Conservation (phyloP, 306 rosid genomes). For the Gastrolobium bilobum region DNA sequence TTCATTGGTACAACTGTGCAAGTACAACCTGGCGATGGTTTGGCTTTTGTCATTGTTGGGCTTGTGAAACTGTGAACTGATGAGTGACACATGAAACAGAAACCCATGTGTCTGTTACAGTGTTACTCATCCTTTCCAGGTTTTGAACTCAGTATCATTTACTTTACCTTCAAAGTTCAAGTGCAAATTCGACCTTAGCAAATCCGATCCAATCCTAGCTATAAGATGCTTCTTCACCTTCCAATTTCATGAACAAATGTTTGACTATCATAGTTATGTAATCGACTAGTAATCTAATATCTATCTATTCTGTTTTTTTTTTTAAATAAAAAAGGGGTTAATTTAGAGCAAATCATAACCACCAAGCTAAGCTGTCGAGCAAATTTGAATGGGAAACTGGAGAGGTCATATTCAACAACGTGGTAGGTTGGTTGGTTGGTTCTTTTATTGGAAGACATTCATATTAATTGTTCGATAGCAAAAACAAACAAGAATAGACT, state of each 20-base stretch:
- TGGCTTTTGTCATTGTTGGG: conserved; percentile 61
- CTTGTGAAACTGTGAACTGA: conserved; percentile 59
- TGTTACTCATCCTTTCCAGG: conserved; percentile 32
- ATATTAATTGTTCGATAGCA: conserved; percentile 46
- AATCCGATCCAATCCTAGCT: background rate
- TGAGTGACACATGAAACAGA: conserved; percentile 47
- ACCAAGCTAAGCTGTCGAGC: conserved; percentile 51
- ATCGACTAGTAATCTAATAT: background rate
- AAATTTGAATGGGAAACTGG: conserved; percentile 40
- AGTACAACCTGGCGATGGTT: conserved; percentile 52
- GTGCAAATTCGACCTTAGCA: background rate
- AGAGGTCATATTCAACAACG: conserved; percentile 52
- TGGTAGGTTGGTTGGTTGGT: conserved; percentile 44
- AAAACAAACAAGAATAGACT: conserved; percentile 33
- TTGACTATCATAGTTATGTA: background rate
- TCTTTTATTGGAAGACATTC: conserved; percentile 40
- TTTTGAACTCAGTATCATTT: conserved; percentile 40
- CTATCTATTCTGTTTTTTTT: conserved; percentile 27
- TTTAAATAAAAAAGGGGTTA: background rate
- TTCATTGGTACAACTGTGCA: conserved; percentile 56
- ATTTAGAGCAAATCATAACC: conserved; percentile 39
- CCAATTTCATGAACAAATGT: conserved; percentile 17
- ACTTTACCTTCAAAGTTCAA: conserved; percentile 27
- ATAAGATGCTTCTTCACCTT: conserved; percentile 23
- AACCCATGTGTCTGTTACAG: conserved; percentile 59